Percentiles rank a stretch among this genome's conserved stretches.
Conservation (phyloP, 306 rosid species). For the Benincasa hispida region DNA sequence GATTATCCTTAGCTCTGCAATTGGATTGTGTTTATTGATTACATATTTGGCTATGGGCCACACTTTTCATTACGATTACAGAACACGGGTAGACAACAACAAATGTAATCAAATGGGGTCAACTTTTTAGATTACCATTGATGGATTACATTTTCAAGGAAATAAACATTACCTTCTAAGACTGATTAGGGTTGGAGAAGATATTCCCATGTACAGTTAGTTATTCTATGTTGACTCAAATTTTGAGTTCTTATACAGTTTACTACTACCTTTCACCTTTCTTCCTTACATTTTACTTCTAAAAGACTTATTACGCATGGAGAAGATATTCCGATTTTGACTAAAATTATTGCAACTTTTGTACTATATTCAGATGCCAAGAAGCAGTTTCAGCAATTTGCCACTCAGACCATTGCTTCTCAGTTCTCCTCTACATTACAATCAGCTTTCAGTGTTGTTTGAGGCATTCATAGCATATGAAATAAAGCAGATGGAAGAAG, state of each 20-base stretch:
- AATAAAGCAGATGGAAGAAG: neutral
- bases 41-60: no score
- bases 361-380: slow-evolving; percentile 54
- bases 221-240: neutral
- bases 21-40: no score
- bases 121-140: no score
- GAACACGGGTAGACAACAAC: no score
- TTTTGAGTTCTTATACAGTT: neutral
- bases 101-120: no score
- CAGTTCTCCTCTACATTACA: slow-evolving; percentile 70
- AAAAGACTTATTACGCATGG: neutral
- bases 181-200: neutral
- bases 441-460: slow-evolving; percentile 75
- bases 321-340: neutral
- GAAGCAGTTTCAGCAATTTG: slow-evolving; percentile 89
- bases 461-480: slow-evolving; percentile 13
- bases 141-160: no score
- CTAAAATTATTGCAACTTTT: neutral
- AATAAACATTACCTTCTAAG: neutral
- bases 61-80: no score
- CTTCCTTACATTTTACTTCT: neutral
- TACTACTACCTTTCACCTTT: neutral
- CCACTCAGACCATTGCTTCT: slow-evolving; percentile 68
- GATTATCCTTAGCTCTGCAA: no score
- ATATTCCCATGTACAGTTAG: neutral